These are phyloP conservation scores for Ophiostoma piceae DNA, from an alignment of 2,329 filamentous ascomycete species.

Conservation along the genomic window DNA sequence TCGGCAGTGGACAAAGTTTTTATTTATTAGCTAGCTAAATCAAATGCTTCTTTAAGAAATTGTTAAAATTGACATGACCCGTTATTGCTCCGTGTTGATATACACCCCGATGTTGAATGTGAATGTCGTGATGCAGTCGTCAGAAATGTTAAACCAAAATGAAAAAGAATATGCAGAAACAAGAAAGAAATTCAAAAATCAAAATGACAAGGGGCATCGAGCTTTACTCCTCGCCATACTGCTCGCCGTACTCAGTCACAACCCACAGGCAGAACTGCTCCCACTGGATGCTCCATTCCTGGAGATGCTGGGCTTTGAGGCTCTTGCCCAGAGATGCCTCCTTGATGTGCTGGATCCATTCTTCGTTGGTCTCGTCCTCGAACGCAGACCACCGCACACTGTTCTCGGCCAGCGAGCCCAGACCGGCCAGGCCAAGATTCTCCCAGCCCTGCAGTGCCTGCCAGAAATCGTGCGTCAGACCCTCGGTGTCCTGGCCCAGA, in stretches of 20 bases:
- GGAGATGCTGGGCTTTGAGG: conserved; percentile 64
- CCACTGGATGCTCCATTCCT: conserved; percentile 76
- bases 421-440: conserved; percentile 78
- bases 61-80: not conserved
- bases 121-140: conserved; percentile 6
- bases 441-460: conserved; percentile 87
- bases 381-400: conserved; percentile 86
- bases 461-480: conserved; percentile 92
- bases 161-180: not conserved
- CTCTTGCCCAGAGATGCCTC: conserved; percentile 68
- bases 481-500: conserved; percentile 73
- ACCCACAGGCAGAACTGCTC: conserved; percentile 91
- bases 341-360: conserved; percentile 68
- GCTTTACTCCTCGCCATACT: conserved; percentile 46
- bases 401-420: conserved; percentile 86
- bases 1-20: not conserved
- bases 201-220: conserved; percentile 24
- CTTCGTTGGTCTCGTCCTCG: conserved; percentile 66
- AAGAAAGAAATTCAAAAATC: conserved; percentile 12
- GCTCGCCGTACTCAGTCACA: conserved; percentile 65
- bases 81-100: conserved; percentile 1
- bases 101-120: conserved; percentile 13
- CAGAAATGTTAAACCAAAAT: not conserved
- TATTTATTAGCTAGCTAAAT: not conserved
- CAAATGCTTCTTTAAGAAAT: not conserved